These are phyloP conservation scores for Schizonepeta tenuifolia DNA, from an alignment of 257 asterid species.

Conservation along the genomic window DNA sequence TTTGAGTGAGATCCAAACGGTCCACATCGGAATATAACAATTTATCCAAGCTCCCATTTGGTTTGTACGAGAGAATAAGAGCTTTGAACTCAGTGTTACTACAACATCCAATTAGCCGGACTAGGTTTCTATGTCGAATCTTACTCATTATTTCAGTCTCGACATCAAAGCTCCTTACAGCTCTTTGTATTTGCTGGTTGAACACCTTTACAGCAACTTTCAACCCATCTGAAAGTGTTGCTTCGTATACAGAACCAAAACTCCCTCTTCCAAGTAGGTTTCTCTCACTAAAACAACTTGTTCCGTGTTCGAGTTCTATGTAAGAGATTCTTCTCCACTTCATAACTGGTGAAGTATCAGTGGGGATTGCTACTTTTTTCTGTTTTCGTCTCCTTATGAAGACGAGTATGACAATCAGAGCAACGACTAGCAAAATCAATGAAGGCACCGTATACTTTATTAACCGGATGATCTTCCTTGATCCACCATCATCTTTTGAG, in stretches of 20 bases:
- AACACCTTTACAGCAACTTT: background rate
- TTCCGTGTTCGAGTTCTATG: background rate
- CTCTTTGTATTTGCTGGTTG: too few species aligned
- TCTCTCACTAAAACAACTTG: too few species aligned
- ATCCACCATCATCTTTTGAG: background rate
- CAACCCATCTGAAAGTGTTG: background rate
- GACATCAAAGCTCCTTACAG: too few species aligned
- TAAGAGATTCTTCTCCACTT: slow-evolving; percentile 1
- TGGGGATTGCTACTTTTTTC: background rate
- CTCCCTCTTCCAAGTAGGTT: background rate
- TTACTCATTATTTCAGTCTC: too few species aligned
- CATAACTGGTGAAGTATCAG: background rate
- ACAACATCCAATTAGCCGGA: too few species aligned
- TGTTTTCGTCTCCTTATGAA: background rate
- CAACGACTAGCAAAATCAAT: background rate
- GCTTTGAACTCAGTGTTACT: too few species aligned
- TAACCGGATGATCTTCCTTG: background rate
- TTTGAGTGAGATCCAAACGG: too few species aligned
- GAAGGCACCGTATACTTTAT: background rate
- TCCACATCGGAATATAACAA: too few species aligned
- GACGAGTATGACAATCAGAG: background rate
- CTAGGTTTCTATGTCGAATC: too few species aligned
- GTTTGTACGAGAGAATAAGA: too few species aligned
- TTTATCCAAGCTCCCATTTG: too few species aligned
- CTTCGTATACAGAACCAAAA: background rate